phyloP scores from a whole-genome alignment of 2,329 filamentous ascomycete species.

The Chaetothyriales sp. region DNA sequence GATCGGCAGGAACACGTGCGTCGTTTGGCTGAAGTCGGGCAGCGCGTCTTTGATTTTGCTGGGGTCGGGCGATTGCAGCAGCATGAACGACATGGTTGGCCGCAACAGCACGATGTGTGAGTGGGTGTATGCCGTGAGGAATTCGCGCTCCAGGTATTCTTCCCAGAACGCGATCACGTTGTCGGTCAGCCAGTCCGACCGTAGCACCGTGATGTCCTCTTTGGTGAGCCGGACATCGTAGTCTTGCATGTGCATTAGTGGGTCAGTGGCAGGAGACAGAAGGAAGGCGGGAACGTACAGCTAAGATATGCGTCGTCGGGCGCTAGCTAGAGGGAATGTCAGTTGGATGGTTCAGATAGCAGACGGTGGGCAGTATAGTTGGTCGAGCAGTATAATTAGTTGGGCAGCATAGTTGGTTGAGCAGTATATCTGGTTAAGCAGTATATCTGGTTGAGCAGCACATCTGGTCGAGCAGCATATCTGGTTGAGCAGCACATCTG shows the following conservation, averaged over 20 bases:
- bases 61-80: slow-evolving; percentile 58
- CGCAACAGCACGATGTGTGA: slow-evolving; percentile 82
- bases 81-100: slow-evolving; percentile 82
- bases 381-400: too few relatives aligned
- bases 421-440: too few relatives aligned
- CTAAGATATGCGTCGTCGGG: slow-evolving; percentile 58
- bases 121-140: slow-evolving; percentile 63
- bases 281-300: slow-evolving; percentile 37
- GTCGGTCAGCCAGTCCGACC: slow-evolving; percentile 91
- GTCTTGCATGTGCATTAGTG: slow-evolving; percentile 30
- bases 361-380: too few relatives aligned
- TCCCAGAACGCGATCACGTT: slow-evolving; percentile 96
- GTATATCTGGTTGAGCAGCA: too few relatives aligned
- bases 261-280: neutral
- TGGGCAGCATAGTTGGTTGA: too few relatives aligned
- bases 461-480: too few relatives aligned
- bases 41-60: slow-evolving; percentile 50
- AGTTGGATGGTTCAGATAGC: neutral
- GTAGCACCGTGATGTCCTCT: slow-evolving; percentile 78
- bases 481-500: too few relatives aligned
- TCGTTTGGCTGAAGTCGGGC: slow-evolving; percentile 65
- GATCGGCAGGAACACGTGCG: slow-evolving; percentile 90
- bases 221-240: slow-evolving; percentile 60
- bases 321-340: slow-evolving; percentile 25
- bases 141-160: slow-evolving; percentile 86